Conservation (phyloP, 805 yeast species). For the Ogataea pilisensis region DNA sequence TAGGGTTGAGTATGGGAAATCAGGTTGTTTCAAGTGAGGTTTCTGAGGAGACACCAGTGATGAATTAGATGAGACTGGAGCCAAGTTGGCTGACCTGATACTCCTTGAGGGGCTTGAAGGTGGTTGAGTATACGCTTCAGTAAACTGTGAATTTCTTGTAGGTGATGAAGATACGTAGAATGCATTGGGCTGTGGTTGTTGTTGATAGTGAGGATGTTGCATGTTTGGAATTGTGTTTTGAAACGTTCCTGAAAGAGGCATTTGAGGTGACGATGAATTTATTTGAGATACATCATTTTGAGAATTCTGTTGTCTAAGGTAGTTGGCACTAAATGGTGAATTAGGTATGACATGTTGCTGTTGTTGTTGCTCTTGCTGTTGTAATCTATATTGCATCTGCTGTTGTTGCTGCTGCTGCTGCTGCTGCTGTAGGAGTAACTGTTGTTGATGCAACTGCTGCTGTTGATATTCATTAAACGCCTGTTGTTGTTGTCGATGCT, state of each 20-base stretch:
- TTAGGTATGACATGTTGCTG: constrained; percentile 23
- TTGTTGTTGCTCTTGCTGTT: constrained; percentile 29
- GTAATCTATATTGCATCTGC: constrained; percentile 11
- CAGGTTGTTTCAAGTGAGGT: constrained; percentile 13
- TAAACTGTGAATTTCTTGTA: constrained; percentile 16
- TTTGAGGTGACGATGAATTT: constrained; percentile 9
- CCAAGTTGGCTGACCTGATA: constrained; percentile 27
- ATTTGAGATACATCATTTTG: constrained; percentile 16
- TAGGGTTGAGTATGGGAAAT: constrained; percentile 20
- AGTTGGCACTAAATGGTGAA: constrained; percentile 14
- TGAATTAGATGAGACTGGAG: constrained; percentile 29
- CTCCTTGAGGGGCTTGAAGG: constrained; percentile 34
- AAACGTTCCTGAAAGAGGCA: constrained; percentile 13
- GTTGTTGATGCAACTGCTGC: constrained; percentile 26
- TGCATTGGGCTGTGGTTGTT: constrained; percentile 7
- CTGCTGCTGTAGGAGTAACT: constrained; percentile 4
- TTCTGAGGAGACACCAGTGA: constrained; percentile 28
- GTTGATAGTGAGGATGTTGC: constrained; percentile 21
- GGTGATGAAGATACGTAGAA: constrained; percentile 26
- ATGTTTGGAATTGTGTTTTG: constrained; percentile 22
- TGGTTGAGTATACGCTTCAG: constrained; percentile 25
- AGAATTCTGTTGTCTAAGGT: constrained; percentile 21
- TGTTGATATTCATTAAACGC: constrained; percentile 14
- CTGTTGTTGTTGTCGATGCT: constrained; percentile 3
- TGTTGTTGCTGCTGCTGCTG: constrained; percentile 23